These are phyloP conservation scores for Boletus eberwhitei DNA, from an alignment of 768 basidiomycete genomes.

Conservation along the genomic window DNA sequence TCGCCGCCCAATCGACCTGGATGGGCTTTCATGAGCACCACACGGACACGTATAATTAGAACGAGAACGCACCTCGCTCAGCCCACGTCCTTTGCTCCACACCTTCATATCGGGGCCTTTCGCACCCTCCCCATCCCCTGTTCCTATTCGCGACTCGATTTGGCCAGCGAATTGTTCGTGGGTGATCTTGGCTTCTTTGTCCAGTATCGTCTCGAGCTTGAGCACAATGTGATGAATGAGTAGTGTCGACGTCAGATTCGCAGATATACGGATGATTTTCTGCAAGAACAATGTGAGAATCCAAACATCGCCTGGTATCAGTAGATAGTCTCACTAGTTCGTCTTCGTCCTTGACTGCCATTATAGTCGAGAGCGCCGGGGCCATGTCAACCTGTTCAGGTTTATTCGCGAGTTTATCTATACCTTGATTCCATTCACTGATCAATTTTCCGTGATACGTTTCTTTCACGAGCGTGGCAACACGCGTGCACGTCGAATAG, in stretches of 20 bases:
- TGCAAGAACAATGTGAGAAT: constrained; percentile 31
- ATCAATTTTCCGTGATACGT: constrained; percentile 80
- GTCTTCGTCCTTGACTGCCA: constrained; percentile 89
- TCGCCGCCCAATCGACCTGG: constrained; percentile 84
- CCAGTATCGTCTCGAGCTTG: constrained; percentile 87
- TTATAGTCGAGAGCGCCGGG: constrained; percentile 66
- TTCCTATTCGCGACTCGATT: constrained; percentile 86
- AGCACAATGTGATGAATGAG: constrained; percentile 82
- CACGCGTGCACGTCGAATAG: constrained; percentile 59
- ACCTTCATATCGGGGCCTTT: constrained; percentile 91
- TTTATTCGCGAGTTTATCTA: constrained; percentile 52
- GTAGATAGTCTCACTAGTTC: constrained; percentile 65
- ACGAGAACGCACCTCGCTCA: constrained; percentile 61
- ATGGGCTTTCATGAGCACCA: constrained; percentile 5
- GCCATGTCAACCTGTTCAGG: constrained; percentile 81
- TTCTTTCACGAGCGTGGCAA: constrained; percentile 82
- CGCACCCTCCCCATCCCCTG: constrained; percentile 54
- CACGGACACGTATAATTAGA: not conserved
- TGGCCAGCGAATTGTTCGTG: constrained; percentile 84
- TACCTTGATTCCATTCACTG: constrained; percentile 75
- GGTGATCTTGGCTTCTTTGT: constrained; percentile 85
- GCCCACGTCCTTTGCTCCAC: constrained; percentile 76
- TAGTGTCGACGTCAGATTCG: constrained; percentile 79
- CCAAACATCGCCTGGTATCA: not conserved
- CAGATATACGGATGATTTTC: constrained; percentile 76